A percentile compares a stretch with the other conserved stretches of the same genome.
Evolutionary conservation across 768 basidiomycete species (phyloP).

Genomic region (Suillus spraguei): DNA sequence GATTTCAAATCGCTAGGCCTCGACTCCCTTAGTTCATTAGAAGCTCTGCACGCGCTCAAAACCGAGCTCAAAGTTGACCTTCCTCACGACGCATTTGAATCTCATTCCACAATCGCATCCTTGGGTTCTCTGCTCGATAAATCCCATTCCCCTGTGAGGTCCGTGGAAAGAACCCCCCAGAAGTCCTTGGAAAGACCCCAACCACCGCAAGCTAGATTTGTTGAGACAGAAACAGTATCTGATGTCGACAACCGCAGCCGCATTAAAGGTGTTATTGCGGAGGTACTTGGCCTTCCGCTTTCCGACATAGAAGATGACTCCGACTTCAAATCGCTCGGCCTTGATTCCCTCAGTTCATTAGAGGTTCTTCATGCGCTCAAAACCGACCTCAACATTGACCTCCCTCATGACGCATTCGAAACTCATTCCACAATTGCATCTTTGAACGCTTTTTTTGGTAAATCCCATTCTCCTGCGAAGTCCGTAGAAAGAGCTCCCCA

Average conservation of each 20-base stretch:
- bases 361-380: constrained; percentile 56
- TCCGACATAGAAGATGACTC: constrained; percentile 43
- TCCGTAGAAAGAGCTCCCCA: not conserved
- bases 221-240: constrained; percentile 22
- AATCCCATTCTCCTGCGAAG: not conserved
- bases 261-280: constrained; percentile 44
- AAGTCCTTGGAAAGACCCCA: not conserved
- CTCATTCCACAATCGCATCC: constrained; percentile 39
- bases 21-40: constrained; percentile 70
- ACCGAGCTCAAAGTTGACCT: constrained; percentile 44
- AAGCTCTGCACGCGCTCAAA: constrained; percentile 52
- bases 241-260: constrained; percentile 26
- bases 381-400: constrained; percentile 39
- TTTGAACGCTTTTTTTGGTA: constrained; percentile 16
- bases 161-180: not conserved
- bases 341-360: constrained; percentile 68
- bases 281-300: constrained; percentile 41
- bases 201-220: not conserved
- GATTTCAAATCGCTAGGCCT: constrained; percentile 58
- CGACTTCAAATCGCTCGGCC: constrained; percentile 52
- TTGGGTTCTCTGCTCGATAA: constrained; percentile 18
- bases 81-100: constrained; percentile 45
- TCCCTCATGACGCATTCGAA: constrained; percentile 49
- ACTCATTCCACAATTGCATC: constrained; percentile 39
- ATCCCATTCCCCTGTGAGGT: not conserved